Conservation (phyloP, 1,284 basidiomycete genomes). For the Cerrena zonata region DNA sequence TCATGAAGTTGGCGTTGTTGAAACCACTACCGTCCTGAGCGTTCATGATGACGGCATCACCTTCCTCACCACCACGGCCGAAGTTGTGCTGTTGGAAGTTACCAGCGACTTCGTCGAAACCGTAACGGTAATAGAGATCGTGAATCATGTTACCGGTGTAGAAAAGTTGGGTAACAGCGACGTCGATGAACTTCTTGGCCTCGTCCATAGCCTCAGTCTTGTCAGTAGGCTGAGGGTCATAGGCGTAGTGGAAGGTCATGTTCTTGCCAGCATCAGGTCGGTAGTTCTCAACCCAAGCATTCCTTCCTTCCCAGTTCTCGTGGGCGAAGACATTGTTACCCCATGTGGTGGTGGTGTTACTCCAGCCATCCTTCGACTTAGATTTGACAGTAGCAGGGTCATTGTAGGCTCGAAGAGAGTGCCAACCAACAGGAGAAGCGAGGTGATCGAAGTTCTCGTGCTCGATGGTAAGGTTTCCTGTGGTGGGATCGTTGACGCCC, state of each 20-base stretch:
- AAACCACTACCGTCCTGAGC: constrained; percentile 91
- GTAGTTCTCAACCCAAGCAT: constrained; percentile 70
- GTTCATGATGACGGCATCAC: constrained; percentile 88
- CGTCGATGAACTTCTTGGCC: constrained; percentile 79
- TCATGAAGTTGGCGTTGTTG: constrained; percentile 86
- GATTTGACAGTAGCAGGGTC: constrained; percentile 41
- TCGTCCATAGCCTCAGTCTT: constrained; percentile 50
- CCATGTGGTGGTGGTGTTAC: constrained; percentile 75
- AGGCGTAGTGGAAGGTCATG: constrained; percentile 67
- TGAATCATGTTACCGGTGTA: constrained; percentile 86
- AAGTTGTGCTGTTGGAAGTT: constrained; percentile 99
- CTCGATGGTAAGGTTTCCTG: constrained; percentile 50
- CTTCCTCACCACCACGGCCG: constrained; percentile 78
- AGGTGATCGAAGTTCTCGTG: constrained; percentile 64
- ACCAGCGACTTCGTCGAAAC: constrained; percentile 85
- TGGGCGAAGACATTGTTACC: constrained; percentile 91
- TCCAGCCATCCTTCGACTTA: constrained; percentile 36
- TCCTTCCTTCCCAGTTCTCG: constrained; percentile 84
- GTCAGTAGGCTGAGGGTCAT: constrained; percentile 48
- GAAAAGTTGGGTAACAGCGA: constrained; percentile 84
- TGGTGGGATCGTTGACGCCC: constrained; percentile 70
- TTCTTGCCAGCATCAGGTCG: constrained; percentile 63
- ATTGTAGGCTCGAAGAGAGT: constrained; percentile 56
- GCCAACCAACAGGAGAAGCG: constrained; percentile 88
- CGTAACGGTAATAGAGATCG: constrained; percentile 75